Percentiles rank a stretch among this genome's conserved stretches.
These are phyloP conservation scores for Coelastrella sp. DNA, from an alignment of 139 green algal genomes.

Conservation along the genomic window DNA sequence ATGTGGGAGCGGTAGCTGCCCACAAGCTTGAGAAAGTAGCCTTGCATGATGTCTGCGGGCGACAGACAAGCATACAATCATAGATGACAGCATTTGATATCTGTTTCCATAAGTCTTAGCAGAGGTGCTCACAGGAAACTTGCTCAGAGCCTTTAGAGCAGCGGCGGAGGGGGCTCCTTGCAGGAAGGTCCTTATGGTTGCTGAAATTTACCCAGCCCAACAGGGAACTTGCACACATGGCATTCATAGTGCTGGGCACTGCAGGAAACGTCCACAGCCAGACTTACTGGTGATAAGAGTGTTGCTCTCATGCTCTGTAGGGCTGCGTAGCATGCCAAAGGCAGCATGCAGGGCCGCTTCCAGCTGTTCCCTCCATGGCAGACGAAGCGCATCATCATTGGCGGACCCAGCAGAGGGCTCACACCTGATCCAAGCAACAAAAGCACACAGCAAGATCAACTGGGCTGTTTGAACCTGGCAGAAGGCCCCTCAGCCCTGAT, in stretches of 20 bases:
- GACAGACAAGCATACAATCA: neutral
- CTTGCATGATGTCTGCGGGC: slow-evolving; percentile 68
- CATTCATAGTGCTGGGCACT: no score
- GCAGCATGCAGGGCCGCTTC: slow-evolving; percentile 58
- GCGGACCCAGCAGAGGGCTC: slow-evolving; percentile 55
- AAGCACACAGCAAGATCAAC: neutral
- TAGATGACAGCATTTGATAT: neutral
- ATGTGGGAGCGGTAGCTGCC: slow-evolving; percentile 68
- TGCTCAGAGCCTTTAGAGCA: no score
- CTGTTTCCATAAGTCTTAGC: neutral
- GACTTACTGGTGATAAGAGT: slow-evolving; percentile 63
- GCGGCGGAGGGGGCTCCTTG: no score
- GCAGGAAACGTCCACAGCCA: neutral
- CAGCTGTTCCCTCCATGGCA: slow-evolving; percentile 73
- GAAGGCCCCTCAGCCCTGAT: neutral
- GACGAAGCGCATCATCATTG: slow-evolving; percentile 65
- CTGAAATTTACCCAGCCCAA: no score
- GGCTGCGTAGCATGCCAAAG: slow-evolving; percentile 66
- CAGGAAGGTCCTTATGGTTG: no score
- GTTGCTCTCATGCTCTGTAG: slow-evolving; percentile 82
- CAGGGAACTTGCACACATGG: no score
- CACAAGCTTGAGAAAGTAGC: slow-evolving; percentile 76
- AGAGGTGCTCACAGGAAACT: no score
- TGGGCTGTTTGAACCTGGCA: neutral
- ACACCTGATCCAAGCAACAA: slow-evolving; percentile 41